These are phyloP conservation scores for Colletotrichum sp. DNA, from an alignment of 2,329 filamentous ascomycete species.

Conservation along the genomic window DNA sequence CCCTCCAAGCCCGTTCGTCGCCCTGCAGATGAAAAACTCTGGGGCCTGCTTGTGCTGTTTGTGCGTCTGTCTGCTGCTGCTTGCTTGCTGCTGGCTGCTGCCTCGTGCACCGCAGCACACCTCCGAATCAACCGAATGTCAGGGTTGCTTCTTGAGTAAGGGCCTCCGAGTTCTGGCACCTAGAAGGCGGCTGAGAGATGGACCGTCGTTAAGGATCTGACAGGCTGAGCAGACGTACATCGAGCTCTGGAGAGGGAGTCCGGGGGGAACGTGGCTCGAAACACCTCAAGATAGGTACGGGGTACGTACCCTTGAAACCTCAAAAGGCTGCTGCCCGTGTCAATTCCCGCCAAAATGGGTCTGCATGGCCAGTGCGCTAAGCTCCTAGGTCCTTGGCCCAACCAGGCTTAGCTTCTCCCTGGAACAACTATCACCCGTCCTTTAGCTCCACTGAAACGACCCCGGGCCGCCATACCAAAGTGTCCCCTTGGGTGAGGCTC, in stretches of 20 bases:
- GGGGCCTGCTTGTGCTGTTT: conserved; percentile 10
- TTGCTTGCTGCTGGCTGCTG: background rate
- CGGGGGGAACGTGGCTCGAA: background rate
- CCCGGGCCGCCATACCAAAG: conserved; percentile 11
- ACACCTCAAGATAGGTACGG: background rate
- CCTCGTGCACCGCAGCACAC: background rate
- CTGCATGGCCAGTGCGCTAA: conserved; percentile 5
- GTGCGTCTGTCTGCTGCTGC: background rate
- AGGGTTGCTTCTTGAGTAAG: background rate
- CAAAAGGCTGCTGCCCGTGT: background rate
- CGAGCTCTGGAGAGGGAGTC: background rate
- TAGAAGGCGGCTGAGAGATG: background rate
- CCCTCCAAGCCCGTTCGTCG: conserved; percentile 7
- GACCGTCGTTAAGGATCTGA: background rate
- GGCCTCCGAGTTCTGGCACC: background rate
- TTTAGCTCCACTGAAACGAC: conserved; percentile 3
- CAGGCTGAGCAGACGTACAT: background rate
- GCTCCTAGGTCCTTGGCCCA: background rate
- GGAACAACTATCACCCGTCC: background rate
- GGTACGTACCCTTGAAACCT: background rate
- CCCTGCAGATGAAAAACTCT: conserved; percentile 14
- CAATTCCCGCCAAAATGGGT: conserved; percentile 13
- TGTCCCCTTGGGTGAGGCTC: conserved; percentile 10
- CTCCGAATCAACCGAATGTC: background rate
- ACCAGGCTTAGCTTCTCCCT: background rate